Evolutionary conservation across 2,329 filamentous ascomycete genomes (phyloP).

Genomic region (Arthrobotrys musiformis): DNA sequence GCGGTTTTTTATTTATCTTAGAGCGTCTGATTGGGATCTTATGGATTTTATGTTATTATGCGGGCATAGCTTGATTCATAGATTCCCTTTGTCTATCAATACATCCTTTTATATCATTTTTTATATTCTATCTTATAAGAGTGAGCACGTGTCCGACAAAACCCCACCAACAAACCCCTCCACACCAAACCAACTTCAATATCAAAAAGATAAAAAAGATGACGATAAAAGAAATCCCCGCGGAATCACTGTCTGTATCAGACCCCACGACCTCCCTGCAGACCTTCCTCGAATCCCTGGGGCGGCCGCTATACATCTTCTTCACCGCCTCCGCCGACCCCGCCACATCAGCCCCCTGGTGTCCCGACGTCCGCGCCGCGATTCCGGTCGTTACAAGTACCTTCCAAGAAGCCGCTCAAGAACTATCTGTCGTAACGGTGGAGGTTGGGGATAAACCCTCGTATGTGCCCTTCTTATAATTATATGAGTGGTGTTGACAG

Average conservation of each 20-base stretch:
- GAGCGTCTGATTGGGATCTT: background rate
- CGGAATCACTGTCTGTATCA: background rate
- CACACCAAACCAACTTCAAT: background rate
- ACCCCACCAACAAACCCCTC: background rate
- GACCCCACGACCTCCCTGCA: constrained; percentile 1
- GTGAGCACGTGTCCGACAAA: background rate
- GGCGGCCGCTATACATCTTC: constrained; percentile 60
- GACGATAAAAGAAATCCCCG: background rate
- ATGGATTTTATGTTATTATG: constrained; percentile 10
- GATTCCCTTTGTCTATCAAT: background rate
- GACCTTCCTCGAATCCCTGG: constrained; percentile 16
- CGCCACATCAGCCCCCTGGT: constrained; percentile 62
- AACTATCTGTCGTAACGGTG: constrained; percentile 59
- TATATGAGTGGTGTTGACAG: background rate
- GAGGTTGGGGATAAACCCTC: constrained; percentile 61
- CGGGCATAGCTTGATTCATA: background rate
- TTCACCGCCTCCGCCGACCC: constrained; percentile 63
- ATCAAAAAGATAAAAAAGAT: background rate
- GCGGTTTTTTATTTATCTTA: constrained; percentile 3
- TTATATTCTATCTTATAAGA: too few relatives aligned
- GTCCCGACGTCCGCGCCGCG: constrained; percentile 63
- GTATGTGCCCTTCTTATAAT: constrained; percentile 60
- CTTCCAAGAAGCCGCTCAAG: constrained; percentile 59
- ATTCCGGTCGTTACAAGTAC: constrained; percentile 61
- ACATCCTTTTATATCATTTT: too few relatives aligned